Evolutionary conservation across 2,329 filamentous ascomycete species (phyloP).

Genomic region (Sporothrix luriei): DNA sequence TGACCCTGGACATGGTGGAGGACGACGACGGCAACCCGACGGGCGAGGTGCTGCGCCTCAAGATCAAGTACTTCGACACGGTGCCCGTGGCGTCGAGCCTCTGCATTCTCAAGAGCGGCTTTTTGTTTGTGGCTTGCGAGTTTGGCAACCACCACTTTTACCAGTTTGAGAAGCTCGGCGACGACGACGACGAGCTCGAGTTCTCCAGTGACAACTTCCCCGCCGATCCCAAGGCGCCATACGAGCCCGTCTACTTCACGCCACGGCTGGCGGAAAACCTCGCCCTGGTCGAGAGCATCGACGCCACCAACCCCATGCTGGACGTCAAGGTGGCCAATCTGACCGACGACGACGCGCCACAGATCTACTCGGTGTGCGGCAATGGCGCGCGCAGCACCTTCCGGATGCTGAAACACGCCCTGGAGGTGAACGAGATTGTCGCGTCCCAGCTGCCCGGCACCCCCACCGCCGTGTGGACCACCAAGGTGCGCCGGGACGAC

Average conservation of each 20-base stretch:
- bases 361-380: conserved; percentile 92
- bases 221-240: conserved; percentile 69
- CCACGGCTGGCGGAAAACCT: conserved; percentile 79
- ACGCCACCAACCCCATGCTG: conserved; percentile 87
- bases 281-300: conserved; percentile 79
- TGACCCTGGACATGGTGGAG: conserved; percentile 87
- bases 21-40: conserved; percentile 77
- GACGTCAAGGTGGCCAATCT: conserved; percentile 91
- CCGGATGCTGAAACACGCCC: conserved; percentile 85
- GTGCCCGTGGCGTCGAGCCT: conserved; percentile 85
- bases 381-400: conserved; percentile 87
- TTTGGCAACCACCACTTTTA: conserved; percentile 94
- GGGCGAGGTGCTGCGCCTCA: conserved; percentile 78
- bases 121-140: conserved; percentile 89
- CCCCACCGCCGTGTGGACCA: conserved; percentile 93
- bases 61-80: conserved; percentile 98
- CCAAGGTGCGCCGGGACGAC: conserved; percentile 78
- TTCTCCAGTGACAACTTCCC: conserved; percentile 83
- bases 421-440: conserved; percentile 94
- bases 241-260: conserved; percentile 81
- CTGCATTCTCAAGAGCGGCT: conserved; percentile 93
- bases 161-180: conserved; percentile 94
- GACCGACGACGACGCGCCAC: conserved; percentile 88
- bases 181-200: conserved; percentile 88
- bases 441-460: conserved; percentile 86